These are phyloP conservation scores for Tylopilus balloui DNA, from an alignment of 768 basidiomycete genomes.

Conservation along the genomic window DNA sequence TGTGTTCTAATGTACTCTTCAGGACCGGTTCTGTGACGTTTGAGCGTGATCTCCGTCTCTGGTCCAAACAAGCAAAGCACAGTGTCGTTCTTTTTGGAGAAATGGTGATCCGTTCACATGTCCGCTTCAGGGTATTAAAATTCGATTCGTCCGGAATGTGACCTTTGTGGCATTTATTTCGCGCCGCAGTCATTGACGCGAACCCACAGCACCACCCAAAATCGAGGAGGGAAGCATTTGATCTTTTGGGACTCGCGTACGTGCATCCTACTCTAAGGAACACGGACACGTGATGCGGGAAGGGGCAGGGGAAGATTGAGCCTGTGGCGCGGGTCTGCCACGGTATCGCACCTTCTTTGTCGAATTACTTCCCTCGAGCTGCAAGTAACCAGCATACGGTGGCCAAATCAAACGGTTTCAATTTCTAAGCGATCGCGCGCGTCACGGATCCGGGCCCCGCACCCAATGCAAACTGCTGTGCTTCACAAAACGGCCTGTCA, in stretches of 20 bases:
- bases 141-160: constrained; percentile 83
- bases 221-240: constrained; percentile 71
- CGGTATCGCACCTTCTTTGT: not conserved
- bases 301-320: not conserved
- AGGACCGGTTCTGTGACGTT: constrained; percentile 92
- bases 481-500: not conserved
- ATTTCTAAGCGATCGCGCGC: not conserved
- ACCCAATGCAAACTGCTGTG: no score
- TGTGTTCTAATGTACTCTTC: not conserved
- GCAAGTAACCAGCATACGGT: no score
- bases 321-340: constrained; percentile 9
- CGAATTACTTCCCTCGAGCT: no score
- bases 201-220: constrained; percentile 43
- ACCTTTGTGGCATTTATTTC: constrained; percentile 18
- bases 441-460: not conserved
- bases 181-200: not conserved
- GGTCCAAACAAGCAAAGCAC: constrained; percentile 61
- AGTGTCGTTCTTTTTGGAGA: constrained; percentile 4
- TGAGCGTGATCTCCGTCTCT: constrained; percentile 74
- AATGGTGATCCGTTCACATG: not conserved
- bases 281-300: constrained; percentile 46
- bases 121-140: constrained; percentile 60
- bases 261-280: constrained; percentile 70
- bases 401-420: not conserved
- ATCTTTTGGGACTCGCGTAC: constrained; percentile 63